Base-by-base conservation (phyloP, 2,329 filamentous ascomycete species). In the Alternaria consortialis region DNA sequence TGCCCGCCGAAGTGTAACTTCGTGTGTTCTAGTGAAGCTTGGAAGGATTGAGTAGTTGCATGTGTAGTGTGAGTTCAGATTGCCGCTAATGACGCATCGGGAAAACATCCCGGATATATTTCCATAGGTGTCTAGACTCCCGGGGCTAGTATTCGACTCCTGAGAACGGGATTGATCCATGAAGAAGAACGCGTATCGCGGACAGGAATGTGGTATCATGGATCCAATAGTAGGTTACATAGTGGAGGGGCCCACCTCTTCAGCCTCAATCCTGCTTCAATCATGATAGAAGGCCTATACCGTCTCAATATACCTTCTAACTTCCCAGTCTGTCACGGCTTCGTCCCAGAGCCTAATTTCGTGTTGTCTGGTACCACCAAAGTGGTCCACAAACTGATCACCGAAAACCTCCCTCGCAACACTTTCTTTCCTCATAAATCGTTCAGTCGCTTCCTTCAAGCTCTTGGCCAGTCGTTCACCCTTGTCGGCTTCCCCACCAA, bases 341-440 rank as follows among this genome's bases (percentile, higher is more conserved):
- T 98, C 94, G 72, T 98, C 94, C 91, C 92, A 99, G 20, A 97
- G 80, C 63, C 91, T 84, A 60, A 95, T 86, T 80, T 99, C 95
- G 79, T 99, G 94, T 78, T 97, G 90, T 66, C 95, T 87, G 17
- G 94, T 97, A 15, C 95, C 95, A 12, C 90, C 92, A 82, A 90
- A 99, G 79, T 98, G 95, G 15, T 98, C 94, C 3, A 99, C 95
- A 80, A 99, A 99, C 8, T 90, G 91, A 77, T 98, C 91, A 0
- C 95, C 95, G 79, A 99, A 92, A 0, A 97, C 91, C 76, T 98
- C 92, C 58, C 95, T 86, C n/a, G 95, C 95, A 15, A 98, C 85
- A 77, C 94, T 98, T 2, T 87, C 92, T 70, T 88, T 86, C 31
- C 87, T 83, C 82, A 86, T 90, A 74, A 99, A 97, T 48, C 87